These are phyloP conservation scores for Gymnopilus junonius DNA, from an alignment of 768 basidiomycete species.

Conservation along the genomic window DNA sequence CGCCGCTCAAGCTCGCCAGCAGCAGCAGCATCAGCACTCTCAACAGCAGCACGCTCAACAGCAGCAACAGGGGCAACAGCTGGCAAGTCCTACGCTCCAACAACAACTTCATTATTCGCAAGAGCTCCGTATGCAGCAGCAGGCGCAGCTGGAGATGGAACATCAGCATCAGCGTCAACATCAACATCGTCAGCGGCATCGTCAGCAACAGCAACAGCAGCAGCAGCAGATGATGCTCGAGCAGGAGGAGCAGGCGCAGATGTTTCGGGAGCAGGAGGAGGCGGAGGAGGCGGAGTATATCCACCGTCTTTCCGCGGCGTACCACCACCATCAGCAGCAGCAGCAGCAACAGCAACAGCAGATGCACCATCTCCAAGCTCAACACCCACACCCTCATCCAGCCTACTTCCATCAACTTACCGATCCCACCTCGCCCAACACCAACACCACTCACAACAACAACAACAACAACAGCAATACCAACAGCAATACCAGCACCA, in stretches of 20 bases:
- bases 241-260: conserved; percentile 39
- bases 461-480: conserved; percentile 7
- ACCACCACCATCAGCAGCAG: conserved; percentile 11
- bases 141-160: conserved; percentile 35
- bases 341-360: conserved; percentile 11
- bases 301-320: conserved; percentile 19
- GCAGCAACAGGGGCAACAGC: conserved; percentile 15
- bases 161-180: conserved; percentile 23
- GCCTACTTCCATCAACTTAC: conserved; percentile 7
- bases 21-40: neutral
- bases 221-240: conserved; percentile 29
- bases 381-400: conserved; percentile 13
- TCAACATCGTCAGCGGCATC: conserved; percentile 37
- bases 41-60: conserved; percentile 4
- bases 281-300: conserved; percentile 35
- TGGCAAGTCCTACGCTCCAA: conserved; percentile 4
- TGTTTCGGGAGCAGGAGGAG: conserved; percentile 23
- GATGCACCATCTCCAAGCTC: conserved; percentile 15
- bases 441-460: no score
- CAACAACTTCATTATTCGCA: conserved; percentile 43
- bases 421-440: conserved; percentile 5
- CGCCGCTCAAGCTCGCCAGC: conserved; percentile 27
- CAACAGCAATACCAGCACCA: no score
- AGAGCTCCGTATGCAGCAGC: conserved; percentile 51
- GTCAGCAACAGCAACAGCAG: conserved; percentile 36